Evolutionary conservation across 495 filamentous ascomycete genomes (phyloP).

Genomic region (Apiosordaria backusii): DNA sequence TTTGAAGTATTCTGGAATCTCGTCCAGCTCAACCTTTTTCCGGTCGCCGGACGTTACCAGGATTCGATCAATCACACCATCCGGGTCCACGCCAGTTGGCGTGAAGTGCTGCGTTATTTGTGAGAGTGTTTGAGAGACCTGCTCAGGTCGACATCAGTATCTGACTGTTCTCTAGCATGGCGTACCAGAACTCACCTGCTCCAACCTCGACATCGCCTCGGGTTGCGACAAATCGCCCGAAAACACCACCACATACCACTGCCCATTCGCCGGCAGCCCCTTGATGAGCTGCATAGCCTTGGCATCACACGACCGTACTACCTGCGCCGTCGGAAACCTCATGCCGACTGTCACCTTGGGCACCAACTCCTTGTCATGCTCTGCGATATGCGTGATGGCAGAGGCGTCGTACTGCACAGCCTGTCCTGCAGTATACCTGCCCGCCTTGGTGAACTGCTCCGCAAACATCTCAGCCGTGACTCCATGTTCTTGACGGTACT

Average conservation of each 20-base stretch:
- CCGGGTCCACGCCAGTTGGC: slow-evolving; percentile 40
- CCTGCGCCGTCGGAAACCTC: slow-evolving; percentile 54
- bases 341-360: slow-evolving; percentile 50
- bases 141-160: neutral
- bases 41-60: slow-evolving; percentile 54
- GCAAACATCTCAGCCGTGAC: slow-evolving; percentile 47
- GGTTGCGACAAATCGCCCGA: slow-evolving; percentile 45
- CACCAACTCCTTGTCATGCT: slow-evolving; percentile 34
- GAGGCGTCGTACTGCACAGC: slow-evolving; percentile 56
- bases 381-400: slow-evolving; percentile 37
- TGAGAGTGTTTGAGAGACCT: slow-evolving; percentile 32
- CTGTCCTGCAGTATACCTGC: slow-evolving; percentile 62
- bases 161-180: neutral
- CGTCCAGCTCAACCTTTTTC: slow-evolving; percentile 53
- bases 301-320: slow-evolving; percentile 57
- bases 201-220: slow-evolving; percentile 33
- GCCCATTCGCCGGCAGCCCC: slow-evolving; percentile 50
- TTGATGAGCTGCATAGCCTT: slow-evolving; percentile 52
- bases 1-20: slow-evolving; percentile 58
- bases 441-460: slow-evolving; percentile 57
- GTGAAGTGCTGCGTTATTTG: slow-evolving; percentile 47
- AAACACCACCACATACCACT: slow-evolving; percentile 62
- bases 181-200: slow-evolving; percentile 34
- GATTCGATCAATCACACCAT: slow-evolving; percentile 60
- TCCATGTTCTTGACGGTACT: slow-evolving; percentile 33